Evolutionary conservation across 805 yeast genomes (phyloP).

Genomic region (Maudiozyma barnettii): DNA sequence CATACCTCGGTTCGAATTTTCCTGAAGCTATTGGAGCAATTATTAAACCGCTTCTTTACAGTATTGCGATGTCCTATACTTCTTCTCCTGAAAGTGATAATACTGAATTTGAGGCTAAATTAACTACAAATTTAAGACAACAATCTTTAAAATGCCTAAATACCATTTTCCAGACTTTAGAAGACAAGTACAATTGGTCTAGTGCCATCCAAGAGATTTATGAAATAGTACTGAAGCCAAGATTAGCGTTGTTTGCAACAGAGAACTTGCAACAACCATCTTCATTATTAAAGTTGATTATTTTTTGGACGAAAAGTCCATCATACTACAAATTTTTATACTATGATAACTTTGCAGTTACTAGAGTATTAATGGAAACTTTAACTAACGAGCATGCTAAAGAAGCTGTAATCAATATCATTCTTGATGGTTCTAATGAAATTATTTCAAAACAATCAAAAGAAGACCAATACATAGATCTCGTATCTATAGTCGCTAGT

Average conservation of each 20-base stretch:
- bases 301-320: constrained; percentile 44
- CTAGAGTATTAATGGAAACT: constrained; percentile 45
- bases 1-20: constrained; percentile 48
- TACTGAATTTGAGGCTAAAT: constrained; percentile 28
- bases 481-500: constrained; percentile 51
- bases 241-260: constrained; percentile 55
- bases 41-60: constrained; percentile 47
- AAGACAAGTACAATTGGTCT: constrained; percentile 47
- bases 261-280: constrained; percentile 84
- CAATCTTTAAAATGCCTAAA: constrained; percentile 56
- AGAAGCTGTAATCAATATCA: constrained; percentile 49
- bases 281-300: constrained; percentile 56
- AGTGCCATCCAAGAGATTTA: constrained; percentile 43
- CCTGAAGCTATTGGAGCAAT: constrained; percentile 40
- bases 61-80: constrained; percentile 45
- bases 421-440: constrained; percentile 44
- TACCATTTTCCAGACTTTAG: constrained; percentile 45
- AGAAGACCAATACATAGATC: constrained; percentile 37
- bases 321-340: constrained; percentile 43
- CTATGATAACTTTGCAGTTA: constrained; percentile 46
- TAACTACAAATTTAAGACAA: constrained; percentile 54
- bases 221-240: constrained; percentile 46
- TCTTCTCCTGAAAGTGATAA: constrained; percentile 24
- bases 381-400: constrained; percentile 51
- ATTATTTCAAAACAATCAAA: constrained; percentile 37